Conservation (phyloP, 768 basidiomycete species). For the Mycena rosella region DNA sequence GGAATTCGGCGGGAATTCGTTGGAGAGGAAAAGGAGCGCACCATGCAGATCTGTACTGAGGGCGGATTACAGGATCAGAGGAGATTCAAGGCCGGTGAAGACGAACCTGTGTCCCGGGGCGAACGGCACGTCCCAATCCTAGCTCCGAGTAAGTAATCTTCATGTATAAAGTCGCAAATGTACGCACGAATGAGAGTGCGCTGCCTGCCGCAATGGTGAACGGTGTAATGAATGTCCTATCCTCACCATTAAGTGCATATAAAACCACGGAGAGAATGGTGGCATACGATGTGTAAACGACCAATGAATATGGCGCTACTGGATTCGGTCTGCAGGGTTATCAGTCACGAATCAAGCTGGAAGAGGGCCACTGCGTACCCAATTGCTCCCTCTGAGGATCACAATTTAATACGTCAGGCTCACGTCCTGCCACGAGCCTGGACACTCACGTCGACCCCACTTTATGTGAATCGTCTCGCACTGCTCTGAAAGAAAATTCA, state of each 20-base stretch:
- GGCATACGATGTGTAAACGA: constrained; percentile 62
- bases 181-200: constrained; percentile 46
- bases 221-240: constrained; percentile 57
- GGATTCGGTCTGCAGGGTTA: constrained; percentile 54
- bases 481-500: constrained; percentile 43
- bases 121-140: constrained; percentile 67
- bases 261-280: neutral
- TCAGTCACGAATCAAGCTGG: neutral
- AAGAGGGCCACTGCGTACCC: constrained; percentile 12
- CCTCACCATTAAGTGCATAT: neutral
- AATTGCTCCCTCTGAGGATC: constrained; percentile 9
- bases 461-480: constrained; percentile 53
- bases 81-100: neutral
- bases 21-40: constrained; percentile 29
- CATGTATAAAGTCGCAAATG: neutral
- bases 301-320: constrained; percentile 62
- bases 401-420: neutral
- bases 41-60: constrained; percentile 71
- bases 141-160: neutral
- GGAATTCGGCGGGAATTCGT: neutral
- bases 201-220: constrained; percentile 57
- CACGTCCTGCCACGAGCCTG: neutral
- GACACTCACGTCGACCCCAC: constrained; percentile 52
- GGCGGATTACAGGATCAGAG: neutral
- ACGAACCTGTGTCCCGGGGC: constrained; percentile 55